Evolutionary conservation across 192 early-diverging fungal species (phyloP), one percentile per base, ranked within the genome.

Genomic region (Pecoramyces ruminantium): DNA sequence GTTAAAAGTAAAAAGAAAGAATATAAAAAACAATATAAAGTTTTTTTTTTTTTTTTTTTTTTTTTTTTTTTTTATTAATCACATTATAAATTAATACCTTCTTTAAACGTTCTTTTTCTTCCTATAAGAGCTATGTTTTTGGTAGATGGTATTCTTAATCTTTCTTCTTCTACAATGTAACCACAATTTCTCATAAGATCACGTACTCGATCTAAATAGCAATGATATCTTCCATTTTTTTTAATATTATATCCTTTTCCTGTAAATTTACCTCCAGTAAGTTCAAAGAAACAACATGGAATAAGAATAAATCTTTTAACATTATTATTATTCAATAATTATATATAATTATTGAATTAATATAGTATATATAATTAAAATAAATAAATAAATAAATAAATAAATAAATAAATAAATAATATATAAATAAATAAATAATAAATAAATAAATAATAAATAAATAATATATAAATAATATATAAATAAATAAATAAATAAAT

Each of bases 211-310:
- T 89, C 83, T 29, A 90, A 86, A 80, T 94, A 95, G 29, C 88
- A 86, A 78, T 90, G 88, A 83, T 94, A 94, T 81, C 92, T 91
- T 78, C 92, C 92, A 28, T 87, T 84, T 21, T 87, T 78, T 78
- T 0, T 84, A 80, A 27, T 87, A 86, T 0, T 86, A 51, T 21
- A 29, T 29, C 85, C n/a, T 28, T 28, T 29, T 29, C 81, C 81
- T 13, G 79, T 30, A 79, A 91, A 90, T 77, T 89, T 87, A 30
- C 86, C 85, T 4, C 95, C 95, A 25, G 88, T 88, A 29, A 95
- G 84, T n/a, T 87, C 88, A 85, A 90, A 92, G n/a, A 90, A 91
- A 78, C 95, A 96, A 82, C 95, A 96, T 2, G 95, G 95, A 79
- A 96, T 95, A 15, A 93, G 87, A 40, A 94, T 84, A 82, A 95